Conservation (phyloP, 768 basidiomycete genomes). For the Scleroderma bovista region DNA sequence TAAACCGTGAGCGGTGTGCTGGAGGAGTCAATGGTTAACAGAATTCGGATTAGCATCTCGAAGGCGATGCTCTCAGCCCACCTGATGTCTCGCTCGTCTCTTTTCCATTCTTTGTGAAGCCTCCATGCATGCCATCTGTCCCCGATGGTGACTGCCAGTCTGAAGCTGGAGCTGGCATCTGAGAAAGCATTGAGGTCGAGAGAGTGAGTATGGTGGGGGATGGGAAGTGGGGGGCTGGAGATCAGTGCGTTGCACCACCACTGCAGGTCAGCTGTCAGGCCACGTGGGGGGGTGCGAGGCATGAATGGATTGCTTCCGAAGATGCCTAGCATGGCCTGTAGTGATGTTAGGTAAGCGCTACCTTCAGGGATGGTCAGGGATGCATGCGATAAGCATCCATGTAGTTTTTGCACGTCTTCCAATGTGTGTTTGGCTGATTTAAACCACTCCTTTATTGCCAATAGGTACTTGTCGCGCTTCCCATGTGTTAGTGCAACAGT, state of each 20-base stretch:
- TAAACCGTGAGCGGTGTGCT: slow-evolving; percentile 2
- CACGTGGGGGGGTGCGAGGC: slow-evolving; percentile 13
- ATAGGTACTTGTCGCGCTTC: neutral
- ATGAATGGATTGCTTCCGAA: slow-evolving; percentile 27
- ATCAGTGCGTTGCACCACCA: neutral
- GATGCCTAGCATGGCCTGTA: slow-evolving; percentile 33
- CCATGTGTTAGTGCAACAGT: neutral
- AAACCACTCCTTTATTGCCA: slow-evolving; percentile 4
- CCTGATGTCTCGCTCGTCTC: slow-evolving; percentile 30
- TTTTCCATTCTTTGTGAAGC: slow-evolving; percentile 27
- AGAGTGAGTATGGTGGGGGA: slow-evolving; percentile 24
- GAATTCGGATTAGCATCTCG: slow-evolving; percentile 28
- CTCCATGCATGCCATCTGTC: slow-evolving; percentile 29
- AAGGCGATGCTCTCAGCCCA: slow-evolving; percentile 47
- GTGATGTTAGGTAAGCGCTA: slow-evolving; percentile 34
- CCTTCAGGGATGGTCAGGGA: slow-evolving; percentile 27
- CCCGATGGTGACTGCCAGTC: slow-evolving; percentile 31
- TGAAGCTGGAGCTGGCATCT: slow-evolving; percentile 34
- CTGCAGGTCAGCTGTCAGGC: slow-evolving; percentile 12
- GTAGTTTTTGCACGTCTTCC: slow-evolving; percentile 1
- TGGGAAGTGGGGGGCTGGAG: slow-evolving; percentile 3
- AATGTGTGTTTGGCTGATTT: neutral
- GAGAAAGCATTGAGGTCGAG: slow-evolving; percentile 32
- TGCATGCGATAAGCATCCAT: slow-evolving; percentile 37
- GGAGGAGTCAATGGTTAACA: neutral